Conservation (phyloP, 2,329 filamentous ascomycete genomes). For the Cucurbitaria berberidis region DNA sequence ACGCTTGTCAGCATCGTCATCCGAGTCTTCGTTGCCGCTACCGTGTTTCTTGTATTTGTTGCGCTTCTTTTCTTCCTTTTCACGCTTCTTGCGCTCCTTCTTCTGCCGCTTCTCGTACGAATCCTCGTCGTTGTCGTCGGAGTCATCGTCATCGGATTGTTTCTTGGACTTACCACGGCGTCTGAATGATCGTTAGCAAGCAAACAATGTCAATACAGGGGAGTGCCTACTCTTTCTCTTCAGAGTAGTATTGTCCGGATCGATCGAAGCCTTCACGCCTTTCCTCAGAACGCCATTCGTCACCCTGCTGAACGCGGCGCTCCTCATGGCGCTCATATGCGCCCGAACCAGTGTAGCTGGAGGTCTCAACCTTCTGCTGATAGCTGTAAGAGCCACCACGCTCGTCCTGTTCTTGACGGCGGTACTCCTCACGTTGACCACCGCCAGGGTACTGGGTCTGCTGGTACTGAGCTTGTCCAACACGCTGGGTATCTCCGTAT, state of each 20-base stretch:
- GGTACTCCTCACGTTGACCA: constrained; percentile 65
- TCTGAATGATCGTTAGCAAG: constrained; percentile 27
- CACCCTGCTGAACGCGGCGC: constrained; percentile 56
- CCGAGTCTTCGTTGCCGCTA: constrained; percentile 15
- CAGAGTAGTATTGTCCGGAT: constrained; percentile 50
- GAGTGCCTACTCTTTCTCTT: constrained; percentile 48
- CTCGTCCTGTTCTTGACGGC: constrained; percentile 63
- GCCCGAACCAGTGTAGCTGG: constrained; percentile 54
- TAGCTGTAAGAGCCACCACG: constrained; percentile 60
- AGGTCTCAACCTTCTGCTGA: constrained; percentile 64
- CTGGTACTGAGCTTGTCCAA: constrained; percentile 66
- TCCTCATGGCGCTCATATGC: constrained; percentile 67
- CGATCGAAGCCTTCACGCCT: constrained; percentile 44
- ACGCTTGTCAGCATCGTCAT: constrained; percentile 28
- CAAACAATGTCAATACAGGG: background rate
- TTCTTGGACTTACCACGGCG: constrained; percentile 47
- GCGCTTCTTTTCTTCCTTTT: constrained; percentile 29
- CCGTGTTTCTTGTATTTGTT: constrained; percentile 20
- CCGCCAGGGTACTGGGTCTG: constrained; percentile 66
- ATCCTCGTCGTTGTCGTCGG: constrained; percentile 36
- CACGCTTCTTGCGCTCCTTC: constrained; percentile 30
- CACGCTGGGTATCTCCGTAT: constrained; percentile 54
- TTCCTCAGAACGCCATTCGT: constrained; percentile 48
- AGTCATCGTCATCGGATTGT: constrained; percentile 48
- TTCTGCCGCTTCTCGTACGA: constrained; percentile 28